Base-by-base conservation (phyloP, 306 rosid genomes). In the Erythrophleum fordii region DNA sequence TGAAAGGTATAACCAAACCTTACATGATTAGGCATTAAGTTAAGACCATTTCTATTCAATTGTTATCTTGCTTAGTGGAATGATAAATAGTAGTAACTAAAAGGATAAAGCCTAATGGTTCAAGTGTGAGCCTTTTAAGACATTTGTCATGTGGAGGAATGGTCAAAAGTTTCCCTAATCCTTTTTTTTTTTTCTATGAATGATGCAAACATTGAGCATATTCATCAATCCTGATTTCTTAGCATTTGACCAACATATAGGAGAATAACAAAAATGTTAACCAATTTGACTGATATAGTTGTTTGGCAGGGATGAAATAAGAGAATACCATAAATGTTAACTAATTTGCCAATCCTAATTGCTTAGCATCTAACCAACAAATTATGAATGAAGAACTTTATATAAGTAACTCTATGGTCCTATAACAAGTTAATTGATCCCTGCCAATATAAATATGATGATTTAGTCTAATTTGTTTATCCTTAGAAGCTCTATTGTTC, bases 21-120 rank as follows among this genome's bases (percentile, higher is more conserved):
- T 25, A 28, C 28, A 59, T 48, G 71, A 69, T 41, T 11, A 60
- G 45, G 78, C 65, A 78, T 69, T 17, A 72, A 37, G 28, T 65
- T 35, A 8, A 65, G 69, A 16, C 69, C 39, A 14, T 35, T 16
- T 34, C 42, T 11, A 16, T 35, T 56, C 35, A 34, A 46, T 12
- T 76, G 25, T 11, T 13, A 35, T 29, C 49, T 48, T 56, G 14
- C 62, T 56, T 56, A 22, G 31, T 0, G 62, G 29, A 61, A 31
- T 16, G 34, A 14, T 6, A 34, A 62, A 20, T 11, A 18, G 3
- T 62, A 23, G 8, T 16, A 62, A 62, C 44, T 62, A 62, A 62
- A 62, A 14, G 25, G 45, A 62, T 8, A 45, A 62, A 62, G 23
- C 45, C 7, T 34, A 16, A 34, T 31, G 13, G 62, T 23, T 67